phyloP scores from a whole-genome alignment of 805 yeast genomes.

The Metschnikowia santaceciliae region DNA sequence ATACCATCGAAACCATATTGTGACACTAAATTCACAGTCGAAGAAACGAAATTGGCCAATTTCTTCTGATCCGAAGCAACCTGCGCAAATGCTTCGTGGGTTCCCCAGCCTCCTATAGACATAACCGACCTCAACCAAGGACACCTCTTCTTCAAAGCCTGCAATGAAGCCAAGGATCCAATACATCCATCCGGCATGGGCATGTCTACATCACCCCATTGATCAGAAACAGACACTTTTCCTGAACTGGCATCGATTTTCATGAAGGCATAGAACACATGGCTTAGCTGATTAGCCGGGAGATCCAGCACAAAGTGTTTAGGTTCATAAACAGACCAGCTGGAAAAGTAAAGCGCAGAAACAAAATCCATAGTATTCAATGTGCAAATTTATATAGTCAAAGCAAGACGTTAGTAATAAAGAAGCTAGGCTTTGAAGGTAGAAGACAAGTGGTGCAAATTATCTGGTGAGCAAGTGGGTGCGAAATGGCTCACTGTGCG shows the following conservation, averaged over 20 bases:
- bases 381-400: neutral
- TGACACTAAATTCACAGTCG: slow-evolving; percentile 45
- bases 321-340: slow-evolving; percentile 41
- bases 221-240: slow-evolving; percentile 50
- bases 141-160: slow-evolving; percentile 41
- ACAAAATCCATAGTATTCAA: slow-evolving; percentile 3
- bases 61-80: slow-evolving; percentile 14
- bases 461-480: too few species aligned
- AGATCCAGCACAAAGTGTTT: slow-evolving; percentile 58
- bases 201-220: slow-evolving; percentile 59
- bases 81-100: slow-evolving; percentile 38
- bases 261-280: slow-evolving; percentile 76
- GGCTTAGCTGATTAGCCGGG: slow-evolving; percentile 54
- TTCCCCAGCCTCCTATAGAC: slow-evolving; percentile 83
- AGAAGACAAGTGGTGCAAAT: too few species aligned
- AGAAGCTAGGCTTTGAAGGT: too few species aligned
- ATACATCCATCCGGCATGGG: slow-evolving; percentile 33
- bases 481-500: too few species aligned
- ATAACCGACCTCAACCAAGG: slow-evolving; percentile 52
- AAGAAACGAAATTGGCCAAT: slow-evolving; percentile 44
- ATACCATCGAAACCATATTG: slow-evolving; percentile 79
- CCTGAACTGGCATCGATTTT: slow-evolving; percentile 55
- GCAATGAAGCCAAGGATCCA: slow-evolving; percentile 23
- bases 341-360: slow-evolving; percentile 43
- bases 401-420: too few species aligned